These are phyloP conservation scores for Lumnitzera littorea DNA, from an alignment of 345 rosid genomes.

Conservation along the genomic window DNA sequence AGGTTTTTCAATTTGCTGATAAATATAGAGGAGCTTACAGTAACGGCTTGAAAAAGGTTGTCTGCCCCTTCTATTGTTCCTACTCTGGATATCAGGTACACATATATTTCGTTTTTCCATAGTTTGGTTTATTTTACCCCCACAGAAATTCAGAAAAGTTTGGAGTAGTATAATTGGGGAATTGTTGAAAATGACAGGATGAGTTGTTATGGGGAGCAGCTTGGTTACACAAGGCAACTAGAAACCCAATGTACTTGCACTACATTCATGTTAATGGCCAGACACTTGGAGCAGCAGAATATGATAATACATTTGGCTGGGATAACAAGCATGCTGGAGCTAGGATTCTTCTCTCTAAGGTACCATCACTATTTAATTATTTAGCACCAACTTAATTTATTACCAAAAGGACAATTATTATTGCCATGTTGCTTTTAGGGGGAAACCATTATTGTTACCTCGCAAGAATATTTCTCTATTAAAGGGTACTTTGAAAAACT, in stretches of 20 bases:
- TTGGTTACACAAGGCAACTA: constrained; percentile 90
- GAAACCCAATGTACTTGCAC: constrained; percentile 45
- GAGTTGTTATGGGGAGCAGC: constrained; percentile 98
- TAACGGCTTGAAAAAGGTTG: constrained; percentile 35
- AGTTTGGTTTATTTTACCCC: background rate
- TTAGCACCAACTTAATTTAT: background rate
- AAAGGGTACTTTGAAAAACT: background rate
- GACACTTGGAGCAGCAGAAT: constrained; percentile 73
- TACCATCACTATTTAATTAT: constrained; percentile 3
- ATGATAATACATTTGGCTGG: constrained; percentile 91
- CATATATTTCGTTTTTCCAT: background rate
- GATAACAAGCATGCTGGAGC: constrained; percentile 95
- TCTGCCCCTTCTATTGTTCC: constrained; percentile 71
- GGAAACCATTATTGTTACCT: too few species aligned
- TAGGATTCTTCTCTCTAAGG: constrained; percentile 89
- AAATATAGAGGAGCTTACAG: constrained; percentile 63
- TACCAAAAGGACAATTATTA: too few species aligned
- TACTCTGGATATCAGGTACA: constrained; percentile 61
- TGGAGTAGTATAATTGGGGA: too few species aligned
- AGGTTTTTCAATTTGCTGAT: constrained; percentile 75
- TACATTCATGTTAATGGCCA: constrained; percentile 83
- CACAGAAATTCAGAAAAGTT: too few species aligned
- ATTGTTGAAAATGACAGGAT: constrained; percentile 32
- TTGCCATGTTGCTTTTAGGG: background rate
- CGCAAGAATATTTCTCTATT: background rate